Evolutionary conservation across 2,329 filamentous ascomycete species (phyloP).

Genomic region (Beauveria brongniartii): DNA sequence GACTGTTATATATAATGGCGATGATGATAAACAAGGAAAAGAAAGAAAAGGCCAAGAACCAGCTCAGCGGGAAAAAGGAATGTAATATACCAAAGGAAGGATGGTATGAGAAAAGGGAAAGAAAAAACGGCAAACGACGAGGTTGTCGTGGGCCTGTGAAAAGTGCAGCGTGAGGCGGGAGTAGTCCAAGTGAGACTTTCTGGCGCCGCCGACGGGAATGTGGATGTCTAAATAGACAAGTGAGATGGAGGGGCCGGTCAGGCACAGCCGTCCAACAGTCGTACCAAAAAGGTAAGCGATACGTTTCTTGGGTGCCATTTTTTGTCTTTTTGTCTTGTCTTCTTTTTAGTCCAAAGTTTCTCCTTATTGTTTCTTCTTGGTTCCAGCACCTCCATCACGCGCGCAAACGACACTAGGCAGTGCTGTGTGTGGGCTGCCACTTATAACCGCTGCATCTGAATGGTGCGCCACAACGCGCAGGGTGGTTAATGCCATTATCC

Average conservation of each 20-base stretch:
- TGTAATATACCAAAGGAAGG: conserved; percentile 8
- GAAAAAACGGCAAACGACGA: background rate
- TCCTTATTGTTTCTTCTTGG: background rate
- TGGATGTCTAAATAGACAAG: conserved; percentile 16
- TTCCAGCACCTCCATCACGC: background rate
- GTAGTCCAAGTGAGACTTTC: conserved; percentile 7
- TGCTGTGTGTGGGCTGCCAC: background rate
- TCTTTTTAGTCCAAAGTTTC: background rate
- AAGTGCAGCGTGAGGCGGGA: conserved; percentile 4
- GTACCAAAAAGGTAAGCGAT: too few relatives aligned
- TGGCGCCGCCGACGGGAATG: conserved; percentile 12
- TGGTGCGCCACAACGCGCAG: background rate
- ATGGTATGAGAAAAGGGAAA: conserved; percentile 1
- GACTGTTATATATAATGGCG: background rate
- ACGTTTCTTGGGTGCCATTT: too few relatives aligned
- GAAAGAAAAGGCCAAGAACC: background rate
- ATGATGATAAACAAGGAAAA: background rate
- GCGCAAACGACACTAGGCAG: background rate
- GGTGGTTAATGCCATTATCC: background rate
- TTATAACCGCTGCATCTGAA: background rate
- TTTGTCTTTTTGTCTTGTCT: background rate
- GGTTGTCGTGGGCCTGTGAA: background rate
- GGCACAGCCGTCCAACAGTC: background rate
- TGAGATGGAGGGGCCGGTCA: background rate
- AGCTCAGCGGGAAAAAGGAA: background rate